Evolutionary conservation across 2,329 filamentous ascomycete species (phyloP), one percentile per base, ranked within the genome.

Genomic region (Penicillium sp.): DNA sequence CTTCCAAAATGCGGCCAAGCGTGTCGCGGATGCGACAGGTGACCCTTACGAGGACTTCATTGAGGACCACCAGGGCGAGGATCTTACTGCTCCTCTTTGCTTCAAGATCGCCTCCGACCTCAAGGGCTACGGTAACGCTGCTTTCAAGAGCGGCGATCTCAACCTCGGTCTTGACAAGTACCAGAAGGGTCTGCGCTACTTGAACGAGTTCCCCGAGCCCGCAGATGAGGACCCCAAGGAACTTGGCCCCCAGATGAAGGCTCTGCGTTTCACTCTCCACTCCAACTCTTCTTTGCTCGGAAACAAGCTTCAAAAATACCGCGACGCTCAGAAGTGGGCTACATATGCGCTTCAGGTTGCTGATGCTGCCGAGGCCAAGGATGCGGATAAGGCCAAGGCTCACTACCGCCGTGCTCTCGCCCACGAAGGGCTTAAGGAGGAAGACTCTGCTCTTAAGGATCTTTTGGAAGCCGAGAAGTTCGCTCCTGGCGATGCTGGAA

Each of bases 1-100:
- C 41, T 88, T 89, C 61, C 79, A 85, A 21, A 78, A 83, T 52
- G 85, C 85, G 60, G 84, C 84, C 49, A 82, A 85, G 65, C 90
- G 89, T 76, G 75, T 80, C 34, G 82, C 90, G 53, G 93, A 97
- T 71, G 79, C 84, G 49, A 90, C 89, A 13, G 94, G 94, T 59
- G 94, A 99, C 77, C 83, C 86, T 5, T 97, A 95, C 77, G 93
- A 97, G 78, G 94, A 97, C 72, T 97, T 89, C 76, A 94, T 94
- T 32, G 92, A 97, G 71, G 94, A 99, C 76, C 85, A 74, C 76
- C 58, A 80, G 58, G 78, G 82, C 45, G 76, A 84, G 50, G 79
- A 86, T 50, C 82, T 92, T 58, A 83, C 85, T 46, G 88, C 88
- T 13, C 71, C 80, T 16, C 82, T 88, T 57, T 84, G 92, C 58